A percentile compares a stretch with the other conserved stretches of the same genome.
Evolutionary conservation across 306 rosid species (phyloP).

Genomic region (Glycine tomentella): DNA sequence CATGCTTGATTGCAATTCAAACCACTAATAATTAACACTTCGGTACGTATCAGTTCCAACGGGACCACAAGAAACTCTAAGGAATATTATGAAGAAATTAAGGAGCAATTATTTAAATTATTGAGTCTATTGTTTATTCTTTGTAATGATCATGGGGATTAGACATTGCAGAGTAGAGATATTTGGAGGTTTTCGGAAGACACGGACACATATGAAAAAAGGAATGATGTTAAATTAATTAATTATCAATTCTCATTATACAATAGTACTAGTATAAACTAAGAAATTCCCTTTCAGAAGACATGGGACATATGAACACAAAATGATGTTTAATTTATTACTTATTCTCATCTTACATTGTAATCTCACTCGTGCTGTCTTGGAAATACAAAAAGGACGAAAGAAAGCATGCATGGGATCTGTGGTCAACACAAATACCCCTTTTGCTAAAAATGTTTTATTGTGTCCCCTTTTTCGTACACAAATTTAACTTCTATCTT

Average conservation of each 20-base stretch:
- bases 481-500: conserved; percentile 13
- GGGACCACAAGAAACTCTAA: conserved; percentile 32
- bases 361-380: conserved; percentile 72
- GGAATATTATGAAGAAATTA: neutral
- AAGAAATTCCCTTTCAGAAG: conserved; percentile 42
- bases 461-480: conserved; percentile 49
- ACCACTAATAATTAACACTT: neutral
- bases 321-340: conserved; percentile 43
- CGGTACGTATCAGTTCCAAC: neutral
- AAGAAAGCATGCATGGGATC: conserved; percentile 55
- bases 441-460: conserved; percentile 52
- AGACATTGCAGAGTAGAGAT: conserved; percentile 50
- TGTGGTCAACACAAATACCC: conserved; percentile 57
- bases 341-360: conserved; percentile 41
- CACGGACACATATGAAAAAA: conserved; percentile 59
- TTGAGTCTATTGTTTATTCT: neutral
- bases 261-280: conserved; percentile 1
- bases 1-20: conserved; percentile 7
- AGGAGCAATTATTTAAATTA: neutral
- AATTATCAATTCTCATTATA: conserved; percentile 14
- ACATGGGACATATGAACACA: conserved; percentile 63
- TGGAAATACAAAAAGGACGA: conserved; percentile 58
- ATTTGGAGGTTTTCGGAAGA: conserved; percentile 58
- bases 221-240: conserved; percentile 33
- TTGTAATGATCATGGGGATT: conserved; percentile 58